Percentiles rank a stretch among this genome's conserved stretches.
phyloP scores from a whole-genome alignment of 164 flowering plant genomes.

The Vitis vinifera region ASM3070453v1 NC_081820.1:26214501-26215000 shows the following conservation, averaged over 20 bases:
- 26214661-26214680: background rate
- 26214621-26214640: background rate
- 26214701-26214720: too few relatives aligned
- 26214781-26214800: too few relatives aligned
- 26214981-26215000: slow-evolving; percentile 88
- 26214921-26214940: slow-evolving; percentile 14
- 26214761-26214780: too few relatives aligned
- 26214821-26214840: too few relatives aligned
- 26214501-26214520: background rate
- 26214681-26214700: background rate
- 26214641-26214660: background rate
- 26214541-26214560: slow-evolving; percentile 4
- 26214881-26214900: slow-evolving; percentile 49
- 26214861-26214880: slow-evolving; percentile 5
- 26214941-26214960: slow-evolving; percentile 20
- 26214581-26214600: background rate
- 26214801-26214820: too few relatives aligned
- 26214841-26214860: too few relatives aligned
- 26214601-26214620: slow-evolving; percentile 4
- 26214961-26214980: slow-evolving; percentile 69
- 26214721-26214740: background rate
- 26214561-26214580: slow-evolving; percentile 33
- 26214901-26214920: slow-evolving; percentile 32
- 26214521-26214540: background rate
- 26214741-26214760: too few relatives aligned